These are phyloP conservation scores for Cytauxzoon felis DNA, from an alignment of 169 alveolate species.

Conservation along the genomic window DNA sequence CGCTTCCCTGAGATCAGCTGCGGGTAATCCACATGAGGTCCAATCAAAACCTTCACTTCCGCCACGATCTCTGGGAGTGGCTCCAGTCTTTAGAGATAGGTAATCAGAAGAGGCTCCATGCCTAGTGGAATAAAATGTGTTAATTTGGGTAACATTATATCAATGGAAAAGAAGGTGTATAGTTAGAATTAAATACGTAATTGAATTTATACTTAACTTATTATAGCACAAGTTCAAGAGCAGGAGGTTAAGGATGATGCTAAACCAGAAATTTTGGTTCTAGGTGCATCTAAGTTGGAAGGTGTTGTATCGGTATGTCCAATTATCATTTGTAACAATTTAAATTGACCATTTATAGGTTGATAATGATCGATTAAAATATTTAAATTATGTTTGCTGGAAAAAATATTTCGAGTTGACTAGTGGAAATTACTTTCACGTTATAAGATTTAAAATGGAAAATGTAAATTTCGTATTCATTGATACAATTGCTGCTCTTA, in stretches of 20 bases:
- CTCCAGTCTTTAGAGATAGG: too few relatives aligned
- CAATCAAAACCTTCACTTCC: too few relatives aligned
- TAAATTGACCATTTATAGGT: constrained; percentile 32
- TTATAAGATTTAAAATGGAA: constrained; percentile 38
- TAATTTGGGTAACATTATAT: too few relatives aligned
- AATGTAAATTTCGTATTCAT: constrained; percentile 24
- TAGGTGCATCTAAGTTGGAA: constrained; percentile 64
- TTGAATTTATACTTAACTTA: too few relatives aligned
- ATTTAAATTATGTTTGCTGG: constrained; percentile 49
- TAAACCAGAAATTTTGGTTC: constrained; percentile 32
- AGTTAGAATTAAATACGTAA: too few relatives aligned
- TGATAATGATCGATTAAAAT: constrained; percentile 55
- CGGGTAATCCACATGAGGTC: too few relatives aligned
- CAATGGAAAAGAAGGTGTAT: too few relatives aligned
- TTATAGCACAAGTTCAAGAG: not conserved
- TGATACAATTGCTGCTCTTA: constrained; percentile 41
- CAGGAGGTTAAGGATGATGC: not conserved
- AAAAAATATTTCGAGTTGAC: constrained; percentile 55
- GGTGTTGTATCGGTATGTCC: constrained; percentile 66
- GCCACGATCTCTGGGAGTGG: too few relatives aligned
- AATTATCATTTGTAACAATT: not conserved
- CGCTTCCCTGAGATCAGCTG: too few relatives aligned
- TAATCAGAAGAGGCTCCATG: too few relatives aligned
- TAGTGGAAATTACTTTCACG: constrained; percentile 44
- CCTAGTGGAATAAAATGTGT: too few relatives aligned